These are phyloP conservation scores for Claviceps digitariae DNA, from an alignment of 2,329 filamentous ascomycete species.

Conservation along the genomic window DNA sequence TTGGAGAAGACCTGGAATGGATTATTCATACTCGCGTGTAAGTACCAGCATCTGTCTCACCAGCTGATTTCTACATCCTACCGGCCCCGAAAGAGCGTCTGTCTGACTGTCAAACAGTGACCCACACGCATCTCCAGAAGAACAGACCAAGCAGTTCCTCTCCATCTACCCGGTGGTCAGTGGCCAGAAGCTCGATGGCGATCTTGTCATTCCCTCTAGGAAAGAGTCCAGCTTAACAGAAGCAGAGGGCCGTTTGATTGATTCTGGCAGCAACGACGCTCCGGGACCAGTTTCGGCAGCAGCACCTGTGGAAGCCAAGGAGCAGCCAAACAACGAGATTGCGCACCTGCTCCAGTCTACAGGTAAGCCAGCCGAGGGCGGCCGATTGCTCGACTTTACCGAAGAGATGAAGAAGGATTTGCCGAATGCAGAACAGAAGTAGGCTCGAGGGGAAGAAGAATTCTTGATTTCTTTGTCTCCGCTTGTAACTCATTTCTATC, in stretches of 20 bases:
- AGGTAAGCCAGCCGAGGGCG: constrained; percentile 28
- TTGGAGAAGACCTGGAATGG: constrained; percentile 86
- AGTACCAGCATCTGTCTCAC: constrained; percentile 12
- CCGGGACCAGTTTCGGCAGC: neutral
- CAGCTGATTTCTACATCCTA: neutral
- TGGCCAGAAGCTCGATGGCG: constrained; percentile 50
- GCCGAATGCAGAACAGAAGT: constrained; percentile 16
- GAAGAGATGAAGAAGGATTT: constrained; percentile 38
- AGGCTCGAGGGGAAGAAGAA: neutral
- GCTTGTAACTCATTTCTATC: neutral
- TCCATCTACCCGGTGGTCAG: constrained; percentile 73
- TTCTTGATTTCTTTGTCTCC: neutral
- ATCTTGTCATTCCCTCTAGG: constrained; percentile 41
- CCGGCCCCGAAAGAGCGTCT: neutral
- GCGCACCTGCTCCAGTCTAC: constrained; percentile 31
- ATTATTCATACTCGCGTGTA: constrained; percentile 82
- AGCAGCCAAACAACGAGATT: constrained; percentile 25
- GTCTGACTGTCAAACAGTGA: constrained; percentile 14
- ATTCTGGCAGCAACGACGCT: constrained; percentile 33
- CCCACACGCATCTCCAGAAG: constrained; percentile 41
- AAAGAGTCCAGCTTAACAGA: constrained; percentile 8
- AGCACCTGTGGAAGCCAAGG: neutral
- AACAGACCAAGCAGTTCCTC: constrained; percentile 70
- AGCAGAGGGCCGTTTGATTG: constrained; percentile 33
- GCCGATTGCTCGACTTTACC: constrained; percentile 43